Percentiles rank a stretch among this genome's conserved stretches.
phyloP scores from a whole-genome alignment of 352 stramenopile species.

The Blastocystis hominis region DNA sequence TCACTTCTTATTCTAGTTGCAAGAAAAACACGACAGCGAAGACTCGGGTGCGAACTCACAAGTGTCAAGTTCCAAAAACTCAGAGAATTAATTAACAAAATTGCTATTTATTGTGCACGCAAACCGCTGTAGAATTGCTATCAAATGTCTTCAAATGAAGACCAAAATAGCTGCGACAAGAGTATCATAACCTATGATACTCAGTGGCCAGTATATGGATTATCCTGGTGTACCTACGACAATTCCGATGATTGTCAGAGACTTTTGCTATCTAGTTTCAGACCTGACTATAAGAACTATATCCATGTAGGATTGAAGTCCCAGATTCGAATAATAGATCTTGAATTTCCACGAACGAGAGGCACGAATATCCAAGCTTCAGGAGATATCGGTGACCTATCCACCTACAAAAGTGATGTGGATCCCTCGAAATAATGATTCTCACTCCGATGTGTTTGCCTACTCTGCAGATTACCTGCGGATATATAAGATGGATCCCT shows the following conservation, averaged over 20 bases:
- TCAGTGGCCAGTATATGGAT: not conserved
- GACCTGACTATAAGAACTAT: not conserved
- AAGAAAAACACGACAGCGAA: too few relatives aligned
- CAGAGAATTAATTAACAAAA: not conserved
- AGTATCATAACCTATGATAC: not conserved
- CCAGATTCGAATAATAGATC: not conserved
- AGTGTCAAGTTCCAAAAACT: not conserved
- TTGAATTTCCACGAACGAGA: not conserved
- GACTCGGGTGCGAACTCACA: too few relatives aligned
- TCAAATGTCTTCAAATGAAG: too few relatives aligned
- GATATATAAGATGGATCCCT: not conserved
- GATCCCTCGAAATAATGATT: not conserved
- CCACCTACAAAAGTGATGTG: constrained; percentile 23
- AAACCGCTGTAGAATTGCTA: too few relatives aligned
- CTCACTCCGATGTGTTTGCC: not conserved
- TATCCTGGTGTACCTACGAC: not conserved
- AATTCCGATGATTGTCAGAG: not conserved
- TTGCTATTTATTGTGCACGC: too few relatives aligned
- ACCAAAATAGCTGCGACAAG: not conserved
- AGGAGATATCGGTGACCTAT: constrained; percentile 1
- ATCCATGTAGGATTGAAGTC: not conserved
- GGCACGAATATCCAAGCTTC: not conserved
- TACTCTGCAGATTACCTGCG: not conserved
- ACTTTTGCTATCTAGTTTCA: not conserved
- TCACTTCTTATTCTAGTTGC: too few relatives aligned